Evolutionary conservation across 768 basidiomycete species (phyloP).

Genomic region (Tricholoma matsutake): DNA sequence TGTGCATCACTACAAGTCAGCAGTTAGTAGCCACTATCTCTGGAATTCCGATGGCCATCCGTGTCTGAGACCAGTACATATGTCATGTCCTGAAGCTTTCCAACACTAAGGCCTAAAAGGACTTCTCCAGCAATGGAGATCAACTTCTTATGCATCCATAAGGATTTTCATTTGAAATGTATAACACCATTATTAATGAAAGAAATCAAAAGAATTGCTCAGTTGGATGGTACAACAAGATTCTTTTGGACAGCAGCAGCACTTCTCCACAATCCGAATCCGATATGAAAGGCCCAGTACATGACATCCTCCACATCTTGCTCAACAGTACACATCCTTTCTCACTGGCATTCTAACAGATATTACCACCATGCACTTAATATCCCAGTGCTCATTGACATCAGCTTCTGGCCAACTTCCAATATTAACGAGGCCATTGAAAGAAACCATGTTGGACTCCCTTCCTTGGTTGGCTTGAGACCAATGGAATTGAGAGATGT

Average conservation of each 20-base stretch:
- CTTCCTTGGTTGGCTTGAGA: slow-evolving; percentile 64
- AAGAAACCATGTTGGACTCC: slow-evolving; percentile 69
- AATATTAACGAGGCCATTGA: slow-evolving; percentile 86
- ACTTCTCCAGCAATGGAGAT: slow-evolving; percentile 78
- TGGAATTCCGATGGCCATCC: slow-evolving; percentile 81
- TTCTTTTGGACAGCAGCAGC: slow-evolving; percentile 96
- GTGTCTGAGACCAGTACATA: slow-evolving; percentile 78
- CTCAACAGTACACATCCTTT: background rate
- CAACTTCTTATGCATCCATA: slow-evolving; percentile 97
- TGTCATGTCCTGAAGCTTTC: background rate
- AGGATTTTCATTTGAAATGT: slow-evolving; percentile 93
- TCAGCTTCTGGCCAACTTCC: slow-evolving; percentile 74
- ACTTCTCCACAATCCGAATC: slow-evolving; percentile 89
- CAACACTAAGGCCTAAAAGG: slow-evolving; percentile 1
- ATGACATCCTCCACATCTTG: slow-evolving; percentile 16
- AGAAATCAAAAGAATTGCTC: slow-evolving; percentile 90
- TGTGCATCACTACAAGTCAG: slow-evolving; percentile 84
- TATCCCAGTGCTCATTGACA: too few species aligned
- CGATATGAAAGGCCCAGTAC: slow-evolving; percentile 62
- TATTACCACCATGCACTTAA: slow-evolving; percentile 90
- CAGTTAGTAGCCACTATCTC: slow-evolving; percentile 98
- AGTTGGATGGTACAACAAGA: slow-evolving; percentile 89
- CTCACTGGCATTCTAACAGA: slow-evolving; percentile 35
- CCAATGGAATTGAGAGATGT: slow-evolving; percentile 88
- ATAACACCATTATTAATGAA: slow-evolving; percentile 95